Percentiles rank a stretch among this genome's conserved stretches.
Conservation (phyloP, 257 asterid genomes). For the Nicotiana attenuata region DNA sequence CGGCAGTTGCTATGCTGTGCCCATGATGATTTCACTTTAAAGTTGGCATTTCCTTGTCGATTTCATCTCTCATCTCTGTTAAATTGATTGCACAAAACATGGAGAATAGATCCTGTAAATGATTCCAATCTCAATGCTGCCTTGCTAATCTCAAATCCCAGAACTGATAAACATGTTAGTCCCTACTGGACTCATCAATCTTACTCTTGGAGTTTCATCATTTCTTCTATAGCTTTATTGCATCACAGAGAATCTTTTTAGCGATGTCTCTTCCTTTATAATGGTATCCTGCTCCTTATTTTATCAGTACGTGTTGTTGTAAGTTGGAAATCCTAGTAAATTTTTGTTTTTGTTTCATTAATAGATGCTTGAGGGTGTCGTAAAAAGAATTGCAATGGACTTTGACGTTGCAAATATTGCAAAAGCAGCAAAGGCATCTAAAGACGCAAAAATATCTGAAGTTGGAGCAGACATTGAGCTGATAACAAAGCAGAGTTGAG, state of each 20-base stretch:
- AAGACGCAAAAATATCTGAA: slow-evolving; percentile 73
- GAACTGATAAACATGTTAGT: neutral
- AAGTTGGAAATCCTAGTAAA: neutral
- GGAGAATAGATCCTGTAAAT: neutral
- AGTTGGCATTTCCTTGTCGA: neutral
- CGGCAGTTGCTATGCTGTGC: neutral
- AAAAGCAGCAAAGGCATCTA: slow-evolving; percentile 69
- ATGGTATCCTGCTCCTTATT: neutral
- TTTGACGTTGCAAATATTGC: slow-evolving; percentile 77
- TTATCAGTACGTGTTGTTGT: neutral
- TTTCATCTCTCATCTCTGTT: neutral
- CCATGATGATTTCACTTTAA: neutral
- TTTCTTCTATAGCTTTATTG: neutral
- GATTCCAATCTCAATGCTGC: neutral
- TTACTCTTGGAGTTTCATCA: neutral
- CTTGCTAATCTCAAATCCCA: neutral
- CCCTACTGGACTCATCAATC: neutral
- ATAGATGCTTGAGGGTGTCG: slow-evolving; percentile 91
- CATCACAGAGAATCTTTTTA: neutral
- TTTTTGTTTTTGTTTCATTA: neutral
- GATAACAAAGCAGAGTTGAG: slow-evolving; percentile 51
- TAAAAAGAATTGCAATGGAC: slow-evolving; percentile 72
- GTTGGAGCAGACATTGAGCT: slow-evolving; percentile 86
- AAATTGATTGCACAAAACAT: neutral
- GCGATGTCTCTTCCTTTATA: no score